A percentile compares a stretch with the other conserved stretches of the same genome.
These are phyloP conservation scores for Cladobotryum protrusum DNA, from an alignment of 2,329 filamentous ascomycete species.

Conservation along the genomic window DNA sequence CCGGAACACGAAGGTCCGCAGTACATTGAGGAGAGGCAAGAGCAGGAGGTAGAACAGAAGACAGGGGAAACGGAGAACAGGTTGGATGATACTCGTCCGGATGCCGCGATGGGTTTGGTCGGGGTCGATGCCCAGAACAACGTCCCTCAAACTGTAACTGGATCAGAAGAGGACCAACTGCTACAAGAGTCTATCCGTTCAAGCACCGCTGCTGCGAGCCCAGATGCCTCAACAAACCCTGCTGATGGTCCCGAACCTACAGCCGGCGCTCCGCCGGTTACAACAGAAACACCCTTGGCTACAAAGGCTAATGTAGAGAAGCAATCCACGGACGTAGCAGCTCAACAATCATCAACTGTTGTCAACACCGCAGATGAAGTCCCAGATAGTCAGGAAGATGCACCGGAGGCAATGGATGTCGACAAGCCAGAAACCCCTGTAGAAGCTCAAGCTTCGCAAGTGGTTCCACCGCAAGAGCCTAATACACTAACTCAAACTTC, in stretches of 20 bases:
- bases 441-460: slow-evolving; percentile 12
- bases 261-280: slow-evolving; percentile 3
- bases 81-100: slow-evolving; percentile 8
- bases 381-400: slow-evolving; percentile 30
- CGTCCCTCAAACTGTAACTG: slow-evolving; percentile 22
- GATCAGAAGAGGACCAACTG: slow-evolving; percentile 33
- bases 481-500: slow-evolving; percentile 7
- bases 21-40: slow-evolving; percentile 35
- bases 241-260: slow-evolving; percentile 1
- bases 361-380: slow-evolving; percentile 26
- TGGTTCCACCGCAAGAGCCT: slow-evolving; percentile 1
- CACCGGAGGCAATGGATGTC: slow-evolving; percentile 29
- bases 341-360: neutral
- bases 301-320: neutral
- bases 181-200: slow-evolving; percentile 37
- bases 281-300: neutral
- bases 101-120: neutral
- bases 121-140: slow-evolving; percentile 1
- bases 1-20: slow-evolving; percentile 61
- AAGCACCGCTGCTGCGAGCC: slow-evolving; percentile 16
- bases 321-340: neutral
- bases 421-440: slow-evolving; percentile 22
- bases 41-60: slow-evolving; percentile 27
- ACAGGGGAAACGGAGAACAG: slow-evolving; percentile 26
- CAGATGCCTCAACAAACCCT: slow-evolving; percentile 6